Evolutionary conservation across 2,329 filamentous ascomycete genomes (phyloP).

Genomic region (Cladophialophora immunda): DNA sequence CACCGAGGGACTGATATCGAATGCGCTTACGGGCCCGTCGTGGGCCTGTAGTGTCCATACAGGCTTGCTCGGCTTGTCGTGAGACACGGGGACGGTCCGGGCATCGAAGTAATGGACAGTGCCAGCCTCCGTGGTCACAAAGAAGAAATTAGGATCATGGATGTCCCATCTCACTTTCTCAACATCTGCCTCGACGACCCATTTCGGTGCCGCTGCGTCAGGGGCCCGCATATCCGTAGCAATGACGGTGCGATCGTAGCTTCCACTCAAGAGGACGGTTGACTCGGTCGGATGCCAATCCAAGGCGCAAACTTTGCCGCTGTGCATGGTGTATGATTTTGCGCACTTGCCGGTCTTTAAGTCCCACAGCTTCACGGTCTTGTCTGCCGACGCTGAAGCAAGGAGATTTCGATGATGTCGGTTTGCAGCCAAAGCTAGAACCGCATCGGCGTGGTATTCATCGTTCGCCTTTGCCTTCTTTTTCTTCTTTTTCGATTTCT

Average conservation of each 20-base stretch:
- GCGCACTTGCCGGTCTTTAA: slow-evolving; percentile 90
- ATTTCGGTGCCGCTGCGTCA: slow-evolving; percentile 79
- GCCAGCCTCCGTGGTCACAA: slow-evolving; percentile 90
- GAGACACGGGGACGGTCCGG: slow-evolving; percentile 62
- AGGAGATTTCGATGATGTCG: slow-evolving; percentile 92
- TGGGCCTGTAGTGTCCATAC: slow-evolving; percentile 97
- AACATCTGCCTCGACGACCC: slow-evolving; percentile 95
- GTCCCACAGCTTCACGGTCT: slow-evolving; percentile 98
- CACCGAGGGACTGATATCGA: slow-evolving; percentile 88
- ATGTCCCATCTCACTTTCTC: slow-evolving; percentile 93
- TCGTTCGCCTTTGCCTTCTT: slow-evolving; percentile 89
- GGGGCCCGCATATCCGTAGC: slow-evolving; percentile 97
- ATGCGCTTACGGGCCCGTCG: slow-evolving; percentile 88
- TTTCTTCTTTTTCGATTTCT: slow-evolving; percentile 88
- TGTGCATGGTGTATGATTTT: slow-evolving; percentile 95
- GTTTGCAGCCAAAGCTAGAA: slow-evolving; percentile 91
- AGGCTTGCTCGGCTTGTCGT: slow-evolving; percentile 78
- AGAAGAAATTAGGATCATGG: slow-evolving; percentile 93
- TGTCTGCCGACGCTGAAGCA: slow-evolving; percentile 93
- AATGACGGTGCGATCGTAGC: slow-evolving; percentile 92
- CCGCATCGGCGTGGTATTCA: slow-evolving; percentile 90
- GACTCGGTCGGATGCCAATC: slow-evolving; percentile 91
- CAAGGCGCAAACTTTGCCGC: slow-evolving; percentile 95
- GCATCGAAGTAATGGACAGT: slow-evolving; percentile 92
- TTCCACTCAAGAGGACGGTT: slow-evolving; percentile 88